A percentile compares a stretch with the other conserved stretches of the same genome.
Conservation (phyloP, 2,329 filamentous ascomycete species). For the Cordyceps cicadae region DNA sequence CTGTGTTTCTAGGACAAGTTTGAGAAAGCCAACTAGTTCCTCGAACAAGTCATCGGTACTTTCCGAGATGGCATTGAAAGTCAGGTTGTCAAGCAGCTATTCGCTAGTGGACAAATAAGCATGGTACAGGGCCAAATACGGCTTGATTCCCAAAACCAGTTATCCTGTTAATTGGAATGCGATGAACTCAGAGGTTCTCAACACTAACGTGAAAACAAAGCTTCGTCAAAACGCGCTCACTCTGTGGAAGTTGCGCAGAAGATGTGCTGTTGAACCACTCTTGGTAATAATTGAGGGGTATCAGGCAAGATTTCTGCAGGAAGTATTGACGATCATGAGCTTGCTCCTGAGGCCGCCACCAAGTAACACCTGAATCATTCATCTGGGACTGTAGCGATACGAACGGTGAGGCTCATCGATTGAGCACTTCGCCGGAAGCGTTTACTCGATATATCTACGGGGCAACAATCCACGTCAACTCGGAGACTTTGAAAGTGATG, state of each 20-base stretch:
- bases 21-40: constrained; percentile 84
- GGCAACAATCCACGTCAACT: constrained; percentile 48
- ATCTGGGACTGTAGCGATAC: constrained; percentile 73
- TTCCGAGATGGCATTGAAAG: constrained; percentile 61
- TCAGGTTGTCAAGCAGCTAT: constrained; percentile 61
- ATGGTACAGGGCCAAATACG: constrained; percentile 89
- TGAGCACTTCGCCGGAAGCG: constrained; percentile 57
- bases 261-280: constrained; percentile 19
- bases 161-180: constrained; percentile 82
- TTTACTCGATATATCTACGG: constrained; percentile 64
- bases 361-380: constrained; percentile 56
- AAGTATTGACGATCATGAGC: constrained; percentile 75
- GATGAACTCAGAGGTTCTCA: constrained; percentile 59
- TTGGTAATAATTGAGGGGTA: constrained; percentile 35
- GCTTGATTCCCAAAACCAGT: constrained; percentile 71
- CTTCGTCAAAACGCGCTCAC: constrained; percentile 76
- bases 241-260: constrained; percentile 44
- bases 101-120: constrained; percentile 79
- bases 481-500: constrained; percentile 56
- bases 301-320: constrained; percentile 69
- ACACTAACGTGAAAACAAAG: constrained; percentile 71
- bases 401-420: constrained; percentile 52
- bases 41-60: constrained; percentile 75
- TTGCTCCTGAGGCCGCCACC: constrained; percentile 76
- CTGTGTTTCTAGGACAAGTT: constrained; percentile 93